Evolutionary conservation across 805 yeast genomes (phyloP), one percentile per base, ranked within the genome.

Genomic region (Sungouiella blattae): DNA sequence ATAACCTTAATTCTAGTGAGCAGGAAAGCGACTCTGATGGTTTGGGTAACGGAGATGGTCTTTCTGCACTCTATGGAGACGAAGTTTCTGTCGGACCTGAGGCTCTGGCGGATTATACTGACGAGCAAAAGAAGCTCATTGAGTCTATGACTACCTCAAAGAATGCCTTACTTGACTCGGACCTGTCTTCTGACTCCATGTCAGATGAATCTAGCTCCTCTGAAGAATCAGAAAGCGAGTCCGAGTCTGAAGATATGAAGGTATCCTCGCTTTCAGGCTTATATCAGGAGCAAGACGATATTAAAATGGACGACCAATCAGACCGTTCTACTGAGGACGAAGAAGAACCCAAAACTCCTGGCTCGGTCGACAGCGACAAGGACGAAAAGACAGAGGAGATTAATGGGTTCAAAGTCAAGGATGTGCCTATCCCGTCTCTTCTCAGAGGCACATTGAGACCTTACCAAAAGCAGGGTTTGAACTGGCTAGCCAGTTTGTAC

Each of bases 401-500:
- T 22, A 67, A 67, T 37, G 72, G 71, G 0, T 46, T 68, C 7
- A 63, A 55, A 35, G 73, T 67, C 6, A 55, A 55, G 39, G 89
- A 84, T 57, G 94, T 88, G 6, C 87, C 93, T 0, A 52, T 76
- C 3, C 98, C 98, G 0, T 69, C 79, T 11, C 60, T 85, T 6
- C 64, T 93, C 17, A 73, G 88, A 42, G 99, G 98, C 18, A 77
- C 78, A 0, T 66, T 93, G 34, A 78, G 99, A 57, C 86, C 79
- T 6, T 93, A 93, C 52, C 99, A 93, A 57, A 91, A 88, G 38
- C 95, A 87, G 58, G 99, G 99, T 41, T 70, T 93, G 25, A 94
- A 93, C 48, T 93, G 99, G 99, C 65, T 93, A 32, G 98, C 96
- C 1, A 87, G 96, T 30, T 65, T 93, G 39, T 91, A 89, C 64